Evolutionary conservation across 2,329 filamentous ascomycete species (phyloP).

Genomic region (Exophiala xenobiotica): DNA sequence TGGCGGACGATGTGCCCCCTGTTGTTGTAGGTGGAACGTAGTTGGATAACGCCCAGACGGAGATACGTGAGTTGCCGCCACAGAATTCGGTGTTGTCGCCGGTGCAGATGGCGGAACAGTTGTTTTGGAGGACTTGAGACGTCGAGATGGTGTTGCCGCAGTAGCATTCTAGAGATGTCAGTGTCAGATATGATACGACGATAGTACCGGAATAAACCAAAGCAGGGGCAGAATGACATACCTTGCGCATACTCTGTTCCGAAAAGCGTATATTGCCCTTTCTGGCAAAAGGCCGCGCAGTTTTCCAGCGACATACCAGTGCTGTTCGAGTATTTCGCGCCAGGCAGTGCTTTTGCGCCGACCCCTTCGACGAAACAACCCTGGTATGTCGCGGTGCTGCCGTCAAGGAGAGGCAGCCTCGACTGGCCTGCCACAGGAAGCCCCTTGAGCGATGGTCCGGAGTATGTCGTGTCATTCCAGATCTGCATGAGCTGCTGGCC

Average conservation of each 20-base stretch:
- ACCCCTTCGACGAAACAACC: constrained; percentile 47
- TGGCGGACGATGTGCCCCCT: constrained; percentile 4
- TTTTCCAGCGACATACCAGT: constrained; percentile 45
- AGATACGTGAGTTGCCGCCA: constrained; percentile 31
- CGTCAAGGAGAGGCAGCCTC: constrained; percentile 8
- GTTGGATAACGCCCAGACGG: constrained; percentile 30
- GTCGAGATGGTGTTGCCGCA: constrained; percentile 35
- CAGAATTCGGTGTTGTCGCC: constrained; percentile 34
- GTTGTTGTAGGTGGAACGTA: constrained; percentile 2
- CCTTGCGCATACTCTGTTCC: constrained; percentile 41
- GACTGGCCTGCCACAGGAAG: constrained; percentile 17
- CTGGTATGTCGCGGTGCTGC: constrained; percentile 22
- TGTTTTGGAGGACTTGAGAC: constrained; percentile 10
- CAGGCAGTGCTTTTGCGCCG: constrained; percentile 25
- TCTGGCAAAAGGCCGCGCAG: constrained; percentile 33
- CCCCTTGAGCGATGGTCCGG: constrained; percentile 14
- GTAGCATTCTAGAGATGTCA: constrained; percentile 38
- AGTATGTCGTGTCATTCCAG: constrained; percentile 23
- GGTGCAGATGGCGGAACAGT: constrained; percentile 26
- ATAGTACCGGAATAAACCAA: constrained; percentile 19
- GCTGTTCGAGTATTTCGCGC: constrained; percentile 48
- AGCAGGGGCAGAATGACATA: constrained; percentile 3
- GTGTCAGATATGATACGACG: not conserved
- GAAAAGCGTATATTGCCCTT: constrained; percentile 35
- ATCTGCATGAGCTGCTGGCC: constrained; percentile 22